Evolutionary conservation across 768 basidiomycete species (phyloP), one percentile per base, ranked within the genome.

Genomic region (Panaeolus cyanescens): DNA sequence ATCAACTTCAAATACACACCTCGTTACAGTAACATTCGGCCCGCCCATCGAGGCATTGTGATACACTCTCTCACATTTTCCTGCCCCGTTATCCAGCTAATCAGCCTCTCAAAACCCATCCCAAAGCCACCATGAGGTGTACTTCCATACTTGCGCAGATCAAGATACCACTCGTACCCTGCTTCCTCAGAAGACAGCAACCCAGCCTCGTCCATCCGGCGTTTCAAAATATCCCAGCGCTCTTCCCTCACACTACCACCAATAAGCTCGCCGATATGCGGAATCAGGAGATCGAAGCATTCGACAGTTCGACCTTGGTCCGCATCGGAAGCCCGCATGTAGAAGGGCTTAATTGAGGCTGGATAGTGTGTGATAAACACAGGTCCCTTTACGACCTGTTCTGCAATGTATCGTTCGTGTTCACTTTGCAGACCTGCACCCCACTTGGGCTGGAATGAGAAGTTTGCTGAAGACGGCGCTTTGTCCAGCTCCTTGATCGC

Each of bases 71-170:
- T 80, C n/a, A 99, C 84, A 74, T 96, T 99, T 61, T 90, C 89
- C 45, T 93, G 80, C 0, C 95, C 95, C 19, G 89, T 87, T 10
- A 97, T 75, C 91, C 93, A 96, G 42, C 87, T 85, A 17, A 99
- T 80, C 19, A 97, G 78, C 62, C 97, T 79, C 74, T 99, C 97
- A 68, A 96, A 97, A 1, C 97, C 97, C 79, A 99, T 81, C 5
- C 97, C 97, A 74, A 95, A 99, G 15, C 97, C 97, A 15, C 92
- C 95, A 74, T 98, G 96, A 2, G 94, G 92, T 19, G 92, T 90
- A 17, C 90, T 89, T 9, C 97, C 97, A 67, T 84, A 96, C 68
- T 81, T 81, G 61, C 96, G 80, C 65, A 97, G 71, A 66, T 97
- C 95, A 55, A 88, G 62, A 74, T 99, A 99, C 92, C 91, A 93